Conservation (phyloP, 1,284 basidiomycete species). For the Puccinia novopanici region DNA sequence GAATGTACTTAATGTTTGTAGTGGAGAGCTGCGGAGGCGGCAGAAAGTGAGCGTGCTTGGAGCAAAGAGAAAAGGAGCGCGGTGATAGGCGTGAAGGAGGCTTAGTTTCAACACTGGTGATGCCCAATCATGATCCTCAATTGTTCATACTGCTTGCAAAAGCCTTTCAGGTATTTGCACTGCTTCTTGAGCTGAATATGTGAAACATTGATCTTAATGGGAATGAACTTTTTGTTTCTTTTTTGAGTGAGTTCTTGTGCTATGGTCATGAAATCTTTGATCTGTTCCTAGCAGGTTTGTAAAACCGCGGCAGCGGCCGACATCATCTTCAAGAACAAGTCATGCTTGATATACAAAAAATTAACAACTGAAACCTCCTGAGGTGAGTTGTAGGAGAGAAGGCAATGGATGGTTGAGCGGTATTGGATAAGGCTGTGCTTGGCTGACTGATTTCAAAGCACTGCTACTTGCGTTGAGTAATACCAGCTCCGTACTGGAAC, state of each 20-base stretch:
- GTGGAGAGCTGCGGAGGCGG: too few relatives aligned
- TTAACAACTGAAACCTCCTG: slow-evolving; percentile 41
- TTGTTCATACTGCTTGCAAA: slow-evolving; percentile 97
- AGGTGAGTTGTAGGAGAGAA: slow-evolving; percentile 50
- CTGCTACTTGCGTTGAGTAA: slow-evolving; percentile 47
- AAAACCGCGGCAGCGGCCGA: too few relatives aligned
- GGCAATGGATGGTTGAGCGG: slow-evolving; percentile 10
- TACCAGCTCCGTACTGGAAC: slow-evolving; percentile 48
- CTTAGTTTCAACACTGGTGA: slow-evolving; percentile 82
- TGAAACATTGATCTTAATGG: slow-evolving; percentile 89
- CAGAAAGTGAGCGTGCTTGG: too few relatives aligned
- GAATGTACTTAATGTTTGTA: too few relatives aligned
- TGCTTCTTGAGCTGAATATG: slow-evolving; percentile 90
- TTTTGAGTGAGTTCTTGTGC: too few relatives aligned
- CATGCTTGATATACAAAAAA: too few relatives aligned
- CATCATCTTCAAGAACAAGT: too few relatives aligned
- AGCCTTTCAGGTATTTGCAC: slow-evolving; percentile 81
- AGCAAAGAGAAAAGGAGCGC: too few relatives aligned
- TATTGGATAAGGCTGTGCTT: not conserved
- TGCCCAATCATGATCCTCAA: slow-evolving; percentile 95
- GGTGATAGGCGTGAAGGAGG: too few relatives aligned
- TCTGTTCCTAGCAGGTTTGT: too few relatives aligned
- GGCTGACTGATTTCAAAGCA: slow-evolving; percentile 22
- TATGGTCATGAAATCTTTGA: too few relatives aligned
- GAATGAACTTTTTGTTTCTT: slow-evolving; percentile 94